Conservation (phyloP, 495 filamentous ascomycete genomes). For the Gamarada debralockiae region DNA sequence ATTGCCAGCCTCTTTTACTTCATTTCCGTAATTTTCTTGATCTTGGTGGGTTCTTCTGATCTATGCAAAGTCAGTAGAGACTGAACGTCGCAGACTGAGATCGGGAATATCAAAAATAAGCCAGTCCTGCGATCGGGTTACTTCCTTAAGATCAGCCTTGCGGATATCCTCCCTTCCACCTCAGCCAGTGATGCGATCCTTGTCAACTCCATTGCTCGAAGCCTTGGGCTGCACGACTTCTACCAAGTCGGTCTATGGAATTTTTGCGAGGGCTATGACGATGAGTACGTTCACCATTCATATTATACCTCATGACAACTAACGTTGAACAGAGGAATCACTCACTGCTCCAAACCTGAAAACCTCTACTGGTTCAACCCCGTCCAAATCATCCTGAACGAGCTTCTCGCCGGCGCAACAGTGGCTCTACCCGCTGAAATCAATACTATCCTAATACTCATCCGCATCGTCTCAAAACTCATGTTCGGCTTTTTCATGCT, state of each 20-base stretch:
- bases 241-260: slow-evolving; percentile 90
- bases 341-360: slow-evolving; percentile 63
- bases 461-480: slow-evolving; percentile 69
- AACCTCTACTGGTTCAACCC: slow-evolving; percentile 88
- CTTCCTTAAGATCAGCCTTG: slow-evolving; percentile 79
- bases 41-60: slow-evolving; percentile 49
- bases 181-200: slow-evolving; percentile 42
- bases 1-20: slow-evolving; percentile 67
- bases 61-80: neutral
- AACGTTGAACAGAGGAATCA: slow-evolving; percentile 54
- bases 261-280: slow-evolving; percentile 82
- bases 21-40: slow-evolving; percentile 67
- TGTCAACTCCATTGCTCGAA: slow-evolving; percentile 85
- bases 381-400: slow-evolving; percentile 68
- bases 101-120: slow-evolving; percentile 63
- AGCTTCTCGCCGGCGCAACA: slow-evolving; percentile 77
- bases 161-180: slow-evolving; percentile 79
- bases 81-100: slow-evolving; percentile 47
- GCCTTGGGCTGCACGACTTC: slow-evolving; percentile 86
- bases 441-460: slow-evolving; percentile 64
- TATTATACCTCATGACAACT: neutral
- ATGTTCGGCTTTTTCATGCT: slow-evolving; percentile 90
- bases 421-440: slow-evolving; percentile 75
- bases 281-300: slow-evolving; percentile 23
- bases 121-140: slow-evolving; percentile 65